phyloP scores from a whole-genome alignment of 2,329 filamentous ascomycete genomes.

The Monosporascus sp. region DNA sequence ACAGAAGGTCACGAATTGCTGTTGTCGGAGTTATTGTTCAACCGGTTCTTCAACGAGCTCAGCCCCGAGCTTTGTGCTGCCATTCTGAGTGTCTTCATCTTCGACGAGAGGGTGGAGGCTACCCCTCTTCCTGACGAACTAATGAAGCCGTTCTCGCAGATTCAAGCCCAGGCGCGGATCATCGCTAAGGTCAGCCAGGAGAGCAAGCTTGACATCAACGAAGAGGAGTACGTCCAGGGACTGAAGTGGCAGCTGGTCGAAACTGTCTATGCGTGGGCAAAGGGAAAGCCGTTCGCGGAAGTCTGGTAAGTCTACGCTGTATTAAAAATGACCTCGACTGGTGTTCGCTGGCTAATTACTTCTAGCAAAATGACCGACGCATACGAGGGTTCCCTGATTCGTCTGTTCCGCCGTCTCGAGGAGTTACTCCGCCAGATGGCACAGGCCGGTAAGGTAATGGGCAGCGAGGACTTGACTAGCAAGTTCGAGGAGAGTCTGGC shows the following conservation, averaged over 20 bases:
- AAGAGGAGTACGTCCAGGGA: conserved; percentile 84
- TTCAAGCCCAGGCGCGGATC: conserved; percentile 79
- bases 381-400: conserved; percentile 94
- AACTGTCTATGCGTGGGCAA: conserved; percentile 86
- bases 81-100: conserved; percentile 89
- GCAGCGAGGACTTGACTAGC: conserved; percentile 84
- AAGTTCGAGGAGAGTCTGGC: conserved; percentile 85
- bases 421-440: conserved; percentile 93
- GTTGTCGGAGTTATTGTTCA: conserved; percentile 88
- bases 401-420: conserved; percentile 90
- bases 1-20: conserved; percentile 87
- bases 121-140: conserved; percentile 76
- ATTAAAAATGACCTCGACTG: neutral
- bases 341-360: conserved; percentile 9
- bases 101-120: conserved; percentile 90
- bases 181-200: conserved; percentile 93
- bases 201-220: conserved; percentile 89
- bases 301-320: conserved; percentile 70
- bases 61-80: conserved; percentile 83
- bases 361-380: conserved; percentile 98
- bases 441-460: conserved; percentile 96
- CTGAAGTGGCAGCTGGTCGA: conserved; percentile 98
- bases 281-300: conserved; percentile 83
- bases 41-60: conserved; percentile 96
- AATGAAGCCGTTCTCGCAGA: conserved; percentile 77